phyloP scores from a whole-genome alignment of 2,329 filamentous ascomycete species.

The Aspergillus tamarii region DNA sequence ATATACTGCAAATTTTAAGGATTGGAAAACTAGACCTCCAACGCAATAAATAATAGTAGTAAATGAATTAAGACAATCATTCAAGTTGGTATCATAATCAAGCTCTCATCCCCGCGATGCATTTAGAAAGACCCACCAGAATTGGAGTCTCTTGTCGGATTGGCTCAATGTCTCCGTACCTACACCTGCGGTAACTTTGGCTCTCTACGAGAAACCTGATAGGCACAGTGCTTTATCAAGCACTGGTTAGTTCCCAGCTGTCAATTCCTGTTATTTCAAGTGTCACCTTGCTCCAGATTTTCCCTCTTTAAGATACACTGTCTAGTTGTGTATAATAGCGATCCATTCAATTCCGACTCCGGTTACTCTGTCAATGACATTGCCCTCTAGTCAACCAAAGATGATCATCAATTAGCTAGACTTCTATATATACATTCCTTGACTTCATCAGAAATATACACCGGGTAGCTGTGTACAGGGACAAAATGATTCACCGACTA shows the following conservation, averaged over 20 bases:
- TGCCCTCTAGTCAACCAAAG: background rate
- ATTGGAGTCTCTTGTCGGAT: background rate
- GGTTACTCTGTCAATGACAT: background rate
- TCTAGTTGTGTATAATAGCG: too few relatives aligned
- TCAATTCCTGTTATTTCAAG: background rate
- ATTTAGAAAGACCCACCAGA: background rate
- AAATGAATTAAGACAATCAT: background rate
- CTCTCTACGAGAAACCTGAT: too few relatives aligned
- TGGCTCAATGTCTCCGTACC: background rate
- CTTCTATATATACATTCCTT: too few relatives aligned
- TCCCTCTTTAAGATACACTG: too few relatives aligned
- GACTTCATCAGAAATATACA: too few relatives aligned
- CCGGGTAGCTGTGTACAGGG: too few relatives aligned
- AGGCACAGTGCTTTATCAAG: background rate
- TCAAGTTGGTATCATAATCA: background rate
- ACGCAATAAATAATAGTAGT: background rate
- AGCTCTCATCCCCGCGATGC: background rate
- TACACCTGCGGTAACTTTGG: background rate
- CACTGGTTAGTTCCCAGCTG: background rate
- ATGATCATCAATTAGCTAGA: too few relatives aligned
- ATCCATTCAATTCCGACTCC: too few relatives aligned
- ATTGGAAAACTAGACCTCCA: background rate
- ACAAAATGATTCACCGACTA: too few relatives aligned
- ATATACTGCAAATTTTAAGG: background rate
- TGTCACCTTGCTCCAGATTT: background rate